Evolutionary conservation across 1,284 basidiomycete genomes (phyloP).

Genomic region (Ustilago tritici): DNA sequence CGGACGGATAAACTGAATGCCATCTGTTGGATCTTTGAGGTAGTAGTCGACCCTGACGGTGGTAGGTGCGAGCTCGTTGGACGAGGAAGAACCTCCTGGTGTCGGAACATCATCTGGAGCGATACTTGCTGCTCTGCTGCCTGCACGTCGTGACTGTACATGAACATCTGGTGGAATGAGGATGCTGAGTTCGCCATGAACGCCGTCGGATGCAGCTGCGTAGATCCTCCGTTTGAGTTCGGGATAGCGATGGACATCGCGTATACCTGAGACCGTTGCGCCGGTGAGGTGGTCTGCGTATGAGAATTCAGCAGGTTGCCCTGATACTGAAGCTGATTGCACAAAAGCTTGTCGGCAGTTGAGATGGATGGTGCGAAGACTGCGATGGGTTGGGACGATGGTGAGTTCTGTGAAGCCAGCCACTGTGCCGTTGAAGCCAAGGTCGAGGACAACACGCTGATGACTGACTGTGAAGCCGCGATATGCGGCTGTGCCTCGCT

Average conservation of each 20-base stretch:
- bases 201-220: conserved; percentile 86
- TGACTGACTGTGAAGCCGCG: conserved; percentile 73
- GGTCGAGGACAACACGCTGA: conserved; percentile 89
- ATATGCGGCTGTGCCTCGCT: conserved; percentile 37
- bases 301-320: conserved; percentile 76
- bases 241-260: conserved; percentile 88
- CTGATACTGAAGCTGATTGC: conserved; percentile 77
- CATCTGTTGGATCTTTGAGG: conserved; percentile 82
- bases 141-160: conserved; percentile 32
- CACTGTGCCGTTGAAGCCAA: conserved; percentile 78
- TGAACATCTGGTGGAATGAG: conserved; percentile 79
- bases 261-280: conserved; percentile 75
- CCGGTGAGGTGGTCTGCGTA: conserved; percentile 82
- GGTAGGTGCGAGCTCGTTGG: conserved; percentile 80
- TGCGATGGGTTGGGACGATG: conserved; percentile 80
- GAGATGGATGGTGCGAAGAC: conserved; percentile 83
- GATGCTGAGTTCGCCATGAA: conserved; percentile 93
- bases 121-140: conserved; percentile 33
- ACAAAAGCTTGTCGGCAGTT: conserved; percentile 87
- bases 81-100: conserved; percentile 38
- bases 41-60: conserved; percentile 82
- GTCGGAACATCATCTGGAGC: conserved; percentile 40
- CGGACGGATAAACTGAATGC: conserved; percentile 86
- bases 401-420: conserved; percentile 85
- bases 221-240: conserved; percentile 94